Evolutionary conservation across 164 flowering plant species (phyloP).

Genomic region (Annona cherimola): DNA sequence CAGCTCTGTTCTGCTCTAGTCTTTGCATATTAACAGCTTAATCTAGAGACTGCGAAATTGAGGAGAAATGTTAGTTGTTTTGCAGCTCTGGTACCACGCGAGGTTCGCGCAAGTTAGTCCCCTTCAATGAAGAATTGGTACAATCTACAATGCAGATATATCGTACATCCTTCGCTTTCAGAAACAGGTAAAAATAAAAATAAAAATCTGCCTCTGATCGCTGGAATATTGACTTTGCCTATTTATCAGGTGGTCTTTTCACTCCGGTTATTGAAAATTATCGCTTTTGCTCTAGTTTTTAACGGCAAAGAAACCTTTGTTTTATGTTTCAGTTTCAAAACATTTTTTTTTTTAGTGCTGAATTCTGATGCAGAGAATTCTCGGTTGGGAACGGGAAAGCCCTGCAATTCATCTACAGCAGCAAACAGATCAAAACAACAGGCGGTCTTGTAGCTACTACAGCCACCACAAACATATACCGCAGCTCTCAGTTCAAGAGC

Average conservation of each 20-base stretch:
- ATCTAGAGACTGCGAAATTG: background rate
- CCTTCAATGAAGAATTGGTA: slow-evolving; percentile 69
- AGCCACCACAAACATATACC: slow-evolving; percentile 82
- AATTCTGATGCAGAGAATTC: slow-evolving; percentile 49
- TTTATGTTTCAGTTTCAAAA: background rate
- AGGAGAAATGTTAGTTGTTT: background rate
- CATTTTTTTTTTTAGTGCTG: background rate
- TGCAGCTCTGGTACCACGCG: slow-evolving; percentile 89
- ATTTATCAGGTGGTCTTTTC: background rate
- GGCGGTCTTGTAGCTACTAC: slow-evolving; percentile 75
- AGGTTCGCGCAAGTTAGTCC: slow-evolving; percentile 76
- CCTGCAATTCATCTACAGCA: slow-evolving; percentile 69
- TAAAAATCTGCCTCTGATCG: background rate
- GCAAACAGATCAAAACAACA: slow-evolving; percentile 71
- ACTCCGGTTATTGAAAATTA: no score
- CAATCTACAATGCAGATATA: slow-evolving; percentile 62
- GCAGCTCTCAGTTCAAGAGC: slow-evolving; percentile 43
- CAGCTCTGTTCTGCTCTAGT: background rate
- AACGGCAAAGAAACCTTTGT: no score
- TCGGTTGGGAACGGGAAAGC: slow-evolving; percentile 75
- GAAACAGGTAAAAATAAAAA: slow-evolving; percentile 55
- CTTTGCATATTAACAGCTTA: background rate
- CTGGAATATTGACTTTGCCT: background rate
- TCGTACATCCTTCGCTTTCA: slow-evolving; percentile 72
- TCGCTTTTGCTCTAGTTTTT: no score